phyloP scores from a whole-genome alignment of 2,329 filamentous ascomycete species.

The Exserohilum turcica region DNA sequence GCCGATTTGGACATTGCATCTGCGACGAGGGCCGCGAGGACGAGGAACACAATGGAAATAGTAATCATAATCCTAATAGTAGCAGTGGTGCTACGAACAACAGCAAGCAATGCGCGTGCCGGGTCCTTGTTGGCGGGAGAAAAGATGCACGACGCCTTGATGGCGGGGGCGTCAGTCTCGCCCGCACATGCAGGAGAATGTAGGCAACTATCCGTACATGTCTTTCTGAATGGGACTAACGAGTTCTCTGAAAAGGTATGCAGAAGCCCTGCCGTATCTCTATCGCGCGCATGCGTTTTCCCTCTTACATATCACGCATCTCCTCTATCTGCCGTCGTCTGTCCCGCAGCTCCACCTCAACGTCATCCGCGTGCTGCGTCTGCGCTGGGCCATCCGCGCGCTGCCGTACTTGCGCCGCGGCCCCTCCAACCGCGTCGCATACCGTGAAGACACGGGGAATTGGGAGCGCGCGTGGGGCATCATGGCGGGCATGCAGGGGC shows the following conservation, averaged over 20 bases:
- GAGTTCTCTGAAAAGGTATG: slow-evolving; percentile 27
- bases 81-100: not conserved
- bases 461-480: slow-evolving; percentile 41
- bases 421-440: slow-evolving; percentile 28
- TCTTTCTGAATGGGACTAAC: not conserved
- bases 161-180: slow-evolving; percentile 17
- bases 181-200: slow-evolving; percentile 38
- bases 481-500: slow-evolving; percentile 31
- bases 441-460: slow-evolving; percentile 43
- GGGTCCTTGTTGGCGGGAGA: slow-evolving; percentile 35
- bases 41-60: too few species aligned
- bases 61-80: too few species aligned
- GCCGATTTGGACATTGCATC: slow-evolving; percentile 40
- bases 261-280: slow-evolving; percentile 37
- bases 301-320: slow-evolving; percentile 41
- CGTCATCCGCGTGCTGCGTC: slow-evolving; percentile 33
- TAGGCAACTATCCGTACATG: slow-evolving; percentile 18
- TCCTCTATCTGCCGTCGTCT: slow-evolving; percentile 39
- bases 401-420: slow-evolving; percentile 40
- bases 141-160: slow-evolving; percentile 20
- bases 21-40: slow-evolving; percentile 24
- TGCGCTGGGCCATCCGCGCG: slow-evolving; percentile 43
- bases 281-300: slow-evolving; percentile 41
- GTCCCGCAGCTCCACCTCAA: slow-evolving; percentile 34
- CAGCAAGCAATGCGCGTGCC: slow-evolving; percentile 32